These are phyloP conservation scores for Physaria fendleri DNA, from an alignment of 345 rosid genomes.

Conservation along the genomic window DNA sequence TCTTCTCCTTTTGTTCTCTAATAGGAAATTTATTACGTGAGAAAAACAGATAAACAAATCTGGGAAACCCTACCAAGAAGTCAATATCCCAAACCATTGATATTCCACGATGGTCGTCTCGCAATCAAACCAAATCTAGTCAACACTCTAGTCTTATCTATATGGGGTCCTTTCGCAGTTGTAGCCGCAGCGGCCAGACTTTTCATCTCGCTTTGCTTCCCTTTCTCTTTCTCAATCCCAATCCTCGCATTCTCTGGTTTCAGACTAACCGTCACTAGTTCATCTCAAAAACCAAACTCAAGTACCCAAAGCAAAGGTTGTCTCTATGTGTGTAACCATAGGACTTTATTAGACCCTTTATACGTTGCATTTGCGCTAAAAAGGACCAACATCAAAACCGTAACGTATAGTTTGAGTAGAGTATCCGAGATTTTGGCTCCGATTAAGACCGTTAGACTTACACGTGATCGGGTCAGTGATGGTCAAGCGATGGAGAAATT, in stretches of 20 bases:
- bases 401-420: conserved; percentile 68
- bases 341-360: conserved; percentile 72
- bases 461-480: conserved; percentile 50
- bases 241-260: conserved; percentile 35
- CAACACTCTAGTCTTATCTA: conserved; percentile 46
- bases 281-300: not conserved
- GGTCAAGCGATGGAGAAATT: conserved; percentile 38
- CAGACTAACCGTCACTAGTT: conserved; percentile 18
- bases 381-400: conserved; percentile 50
- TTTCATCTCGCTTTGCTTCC: conserved; percentile 34
- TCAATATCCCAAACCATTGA: conserved; percentile 50
- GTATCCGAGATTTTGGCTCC: conserved; percentile 62
- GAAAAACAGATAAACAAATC: conserved; percentile 46
- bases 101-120: conserved; percentile 81
- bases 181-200: conserved; percentile 34
- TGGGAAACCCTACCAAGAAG: conserved; percentile 46
- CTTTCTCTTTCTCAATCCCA: conserved; percentile 42
- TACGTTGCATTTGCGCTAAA: conserved; percentile 38
- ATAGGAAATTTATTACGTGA: conserved; percentile 56
- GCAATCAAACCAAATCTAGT: conserved; percentile 53
- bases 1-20: not conserved
- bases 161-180: conserved; percentile 63
- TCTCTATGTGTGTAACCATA: conserved; percentile 71
- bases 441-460: conserved; percentile 52
- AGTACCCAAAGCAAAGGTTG: conserved; percentile 21